These are phyloP conservation scores for Pleodorina starrii DNA, from an alignment of 139 green algal species.

Conservation along the genomic window DNA sequence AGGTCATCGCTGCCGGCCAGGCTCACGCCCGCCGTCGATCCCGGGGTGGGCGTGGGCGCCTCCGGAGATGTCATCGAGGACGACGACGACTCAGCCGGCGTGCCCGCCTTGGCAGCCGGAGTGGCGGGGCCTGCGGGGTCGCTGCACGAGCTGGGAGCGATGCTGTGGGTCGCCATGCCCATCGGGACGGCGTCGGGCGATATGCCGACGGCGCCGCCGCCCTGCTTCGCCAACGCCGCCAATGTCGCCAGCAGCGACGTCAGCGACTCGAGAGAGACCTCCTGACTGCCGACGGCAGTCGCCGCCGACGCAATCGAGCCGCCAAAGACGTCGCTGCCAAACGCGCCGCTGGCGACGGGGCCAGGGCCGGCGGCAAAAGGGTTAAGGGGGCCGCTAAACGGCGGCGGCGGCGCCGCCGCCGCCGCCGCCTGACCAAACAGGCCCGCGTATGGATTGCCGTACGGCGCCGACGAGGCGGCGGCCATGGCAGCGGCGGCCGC, in stretches of 20 bases:
- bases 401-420: background rate
- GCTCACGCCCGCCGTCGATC: background rate
- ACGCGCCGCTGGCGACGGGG: background rate
- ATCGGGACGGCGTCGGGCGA: background rate
- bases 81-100: background rate
- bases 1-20: background rate
- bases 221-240: slow-evolving; percentile 32
- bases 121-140: background rate
- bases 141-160: background rate
- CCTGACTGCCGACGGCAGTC: background rate
- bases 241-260: slow-evolving; percentile 41
- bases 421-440: background rate
- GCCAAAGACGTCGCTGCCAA: background rate
- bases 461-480: background rate
- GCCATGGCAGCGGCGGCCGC: background rate
- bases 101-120: background rate
- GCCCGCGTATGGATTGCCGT: background rate
- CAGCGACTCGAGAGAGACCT: slow-evolving; percentile 11
- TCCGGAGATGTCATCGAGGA: background rate
- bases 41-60: background rate
- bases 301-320: background rate
- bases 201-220: background rate
- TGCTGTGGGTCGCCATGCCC: background rate
- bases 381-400: background rate
- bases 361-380: background rate